Evolutionary conservation across 768 basidiomycete genomes (phyloP).

Genomic region (Leccinum incarnatum): DNA sequence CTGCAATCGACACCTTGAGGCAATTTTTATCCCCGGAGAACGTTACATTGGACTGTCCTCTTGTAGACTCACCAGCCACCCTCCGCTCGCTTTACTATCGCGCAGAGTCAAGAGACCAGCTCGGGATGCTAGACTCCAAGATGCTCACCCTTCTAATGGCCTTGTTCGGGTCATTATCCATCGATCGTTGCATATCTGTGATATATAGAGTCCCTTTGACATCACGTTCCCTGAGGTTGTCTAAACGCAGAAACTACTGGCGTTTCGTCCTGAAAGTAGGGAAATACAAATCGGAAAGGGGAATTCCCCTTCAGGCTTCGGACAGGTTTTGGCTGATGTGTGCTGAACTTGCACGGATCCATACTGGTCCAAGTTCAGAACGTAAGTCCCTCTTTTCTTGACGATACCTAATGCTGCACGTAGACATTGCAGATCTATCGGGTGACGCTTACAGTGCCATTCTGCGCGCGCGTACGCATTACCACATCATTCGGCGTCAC

Average conservation of each 20-base stretch:
- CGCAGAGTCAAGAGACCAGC: slow-evolving; percentile 33
- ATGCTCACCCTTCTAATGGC: slow-evolving; percentile 44
- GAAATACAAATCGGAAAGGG: slow-evolving; percentile 41
- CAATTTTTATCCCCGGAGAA: slow-evolving; percentile 16
- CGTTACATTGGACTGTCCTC: slow-evolving; percentile 6
- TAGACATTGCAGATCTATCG: slow-evolving; percentile 11
- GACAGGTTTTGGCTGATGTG: slow-evolving; percentile 67
- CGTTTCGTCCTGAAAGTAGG: slow-evolving; percentile 44
- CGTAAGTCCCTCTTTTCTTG: slow-evolving; percentile 14
- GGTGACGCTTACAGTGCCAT: slow-evolving; percentile 14
- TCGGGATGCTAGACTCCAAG: slow-evolving; percentile 32
- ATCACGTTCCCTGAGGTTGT: slow-evolving; percentile 24
- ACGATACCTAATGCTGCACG: slow-evolving; percentile 6
- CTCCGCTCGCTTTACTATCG: slow-evolving; percentile 41
- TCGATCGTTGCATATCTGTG: slow-evolving; percentile 26
- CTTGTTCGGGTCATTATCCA: slow-evolving; percentile 51
- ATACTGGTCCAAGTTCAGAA: slow-evolving; percentile 1
- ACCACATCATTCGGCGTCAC: slow-evolving; percentile 37
- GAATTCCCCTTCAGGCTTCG: slow-evolving; percentile 34
- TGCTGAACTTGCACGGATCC: slow-evolving; percentile 36
- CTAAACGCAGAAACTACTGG: slow-evolving; percentile 42
- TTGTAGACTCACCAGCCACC: slow-evolving; percentile 26
- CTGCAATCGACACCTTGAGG: slow-evolving; percentile 15
- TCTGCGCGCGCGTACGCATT: slow-evolving; percentile 39
- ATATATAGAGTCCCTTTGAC: slow-evolving; percentile 31